A percentile compares a stretch with the other conserved stretches of the same genome.
Evolutionary conservation across 495 filamentous ascomycete species (phyloP).

Genomic region (Staphylotrichum tortipilum): DNA sequence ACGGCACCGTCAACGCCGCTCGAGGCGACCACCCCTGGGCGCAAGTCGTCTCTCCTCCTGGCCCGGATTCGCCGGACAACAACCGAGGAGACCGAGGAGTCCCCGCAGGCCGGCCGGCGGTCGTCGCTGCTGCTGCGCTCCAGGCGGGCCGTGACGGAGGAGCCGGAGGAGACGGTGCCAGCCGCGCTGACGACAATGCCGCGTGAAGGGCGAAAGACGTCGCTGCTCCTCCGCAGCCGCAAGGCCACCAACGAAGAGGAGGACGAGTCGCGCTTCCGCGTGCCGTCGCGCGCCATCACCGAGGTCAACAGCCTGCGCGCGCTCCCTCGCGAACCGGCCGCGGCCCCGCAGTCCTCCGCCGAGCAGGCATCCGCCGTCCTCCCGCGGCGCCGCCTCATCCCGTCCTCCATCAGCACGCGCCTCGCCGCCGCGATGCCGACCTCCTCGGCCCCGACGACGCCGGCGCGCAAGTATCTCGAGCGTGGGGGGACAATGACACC

Average conservation of each 20-base stretch:
- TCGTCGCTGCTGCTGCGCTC: constrained; percentile 37
- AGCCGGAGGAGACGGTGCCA: constrained; percentile 32
- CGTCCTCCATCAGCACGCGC: constrained; percentile 31
- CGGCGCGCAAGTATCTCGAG: constrained; percentile 40
- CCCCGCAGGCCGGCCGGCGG: constrained; percentile 28
- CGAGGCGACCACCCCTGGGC: constrained; percentile 26
- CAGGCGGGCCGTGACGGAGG: constrained; percentile 40
- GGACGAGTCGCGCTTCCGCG: constrained; percentile 42
- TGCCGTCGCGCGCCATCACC: constrained; percentile 49
- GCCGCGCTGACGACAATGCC: no score
- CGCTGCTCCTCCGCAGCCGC: constrained; percentile 30
- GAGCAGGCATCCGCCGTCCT: constrained; percentile 27
- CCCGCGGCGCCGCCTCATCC: constrained; percentile 33
- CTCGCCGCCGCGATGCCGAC: constrained; percentile 21
- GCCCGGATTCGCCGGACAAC: constrained; percentile 34
- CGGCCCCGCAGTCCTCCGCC: constrained; percentile 13
- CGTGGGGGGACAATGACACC: constrained; percentile 28
- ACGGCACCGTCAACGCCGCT: constrained; percentile 22
- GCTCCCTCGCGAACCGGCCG: constrained; percentile 19
- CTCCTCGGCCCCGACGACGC: constrained; percentile 15
- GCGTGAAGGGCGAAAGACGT: constrained; percentile 31
- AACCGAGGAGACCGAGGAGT: constrained; percentile 39
- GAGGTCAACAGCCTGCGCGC: constrained; percentile 39
- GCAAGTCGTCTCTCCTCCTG: constrained; percentile 40
- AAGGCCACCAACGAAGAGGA: constrained; percentile 37